phyloP scores from a whole-genome alignment of 441 rosid genomes.

The Erodium chrysanthum region DNA sequence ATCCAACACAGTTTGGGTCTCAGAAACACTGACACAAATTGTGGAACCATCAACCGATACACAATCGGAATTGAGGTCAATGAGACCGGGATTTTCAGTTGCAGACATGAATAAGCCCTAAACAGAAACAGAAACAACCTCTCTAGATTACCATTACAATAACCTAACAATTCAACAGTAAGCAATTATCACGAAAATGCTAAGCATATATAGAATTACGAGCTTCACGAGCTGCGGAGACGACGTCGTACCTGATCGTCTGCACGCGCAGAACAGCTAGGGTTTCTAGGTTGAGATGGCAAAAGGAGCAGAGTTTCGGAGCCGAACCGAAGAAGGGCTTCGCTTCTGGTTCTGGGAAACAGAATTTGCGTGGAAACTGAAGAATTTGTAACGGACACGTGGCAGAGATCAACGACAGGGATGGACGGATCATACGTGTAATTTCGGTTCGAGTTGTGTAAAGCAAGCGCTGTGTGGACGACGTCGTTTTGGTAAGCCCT shows the following conservation, averaged over 20 bases:
- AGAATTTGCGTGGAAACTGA: background rate
- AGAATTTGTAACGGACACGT: conserved; percentile 20
- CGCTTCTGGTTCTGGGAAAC: background rate
- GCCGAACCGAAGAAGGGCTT: too few relatives aligned
- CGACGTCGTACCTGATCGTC: background rate
- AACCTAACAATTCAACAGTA: background rate
- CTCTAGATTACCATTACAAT: background rate
- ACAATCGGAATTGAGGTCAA: conserved; percentile 34
- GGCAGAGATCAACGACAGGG: conserved; percentile 19
- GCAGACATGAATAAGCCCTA: conserved; percentile 33
- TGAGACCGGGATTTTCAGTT: conserved; percentile 21
- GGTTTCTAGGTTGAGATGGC: background rate
- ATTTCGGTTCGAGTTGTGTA: too few relatives aligned
- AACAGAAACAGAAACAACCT: conserved; percentile 10
- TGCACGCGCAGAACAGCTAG: background rate
- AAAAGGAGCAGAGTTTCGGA: background rate
- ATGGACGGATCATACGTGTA: background rate
- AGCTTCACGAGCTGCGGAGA: background rate
- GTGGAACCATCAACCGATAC: conserved; percentile 20
- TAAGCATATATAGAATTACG: background rate
- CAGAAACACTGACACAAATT: conserved; percentile 14
- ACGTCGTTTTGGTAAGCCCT: background rate
- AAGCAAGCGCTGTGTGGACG: background rate
- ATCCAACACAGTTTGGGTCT: conserved; percentile 30
- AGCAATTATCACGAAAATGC: background rate